Base-by-base conservation (phyloP, 2,329 filamentous ascomycete genomes). In the Calcarisporium arbuscula region DNA sequence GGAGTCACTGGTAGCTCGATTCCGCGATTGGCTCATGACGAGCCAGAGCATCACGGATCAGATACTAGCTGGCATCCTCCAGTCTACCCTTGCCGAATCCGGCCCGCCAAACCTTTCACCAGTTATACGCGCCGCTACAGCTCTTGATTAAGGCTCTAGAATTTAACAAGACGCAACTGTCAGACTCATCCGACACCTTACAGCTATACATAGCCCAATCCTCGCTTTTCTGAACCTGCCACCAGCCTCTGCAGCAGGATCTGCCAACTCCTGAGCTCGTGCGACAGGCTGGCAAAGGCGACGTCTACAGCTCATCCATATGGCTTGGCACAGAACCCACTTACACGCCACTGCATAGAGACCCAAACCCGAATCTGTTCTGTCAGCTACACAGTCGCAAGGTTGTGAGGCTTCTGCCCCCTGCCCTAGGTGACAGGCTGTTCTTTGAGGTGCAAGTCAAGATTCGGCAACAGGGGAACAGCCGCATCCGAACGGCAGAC, bases 361-460 rank as follows among this genome's bases (percentile, higher is more conserved):
- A 98, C 51, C 92, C 92, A 1, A 96, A 96, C 50, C 87, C 87
- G 0, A 98, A 98, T 53, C 50, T 95, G 0, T 95, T 96, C 54
- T 77, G 85, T 29, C 92, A 98, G 58, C 58, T 96, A 10, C 77
- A 76, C 12, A 78, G 85, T 5, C 59, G 53, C 33, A 98, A 98
- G 58, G 55, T 64, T 0, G 66, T 95, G 12, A 71, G 88, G n/a
- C 54, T 95, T 10, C 68, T 90, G 38, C 62, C 68, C 5, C 87
- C 88, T 0, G 51, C 59, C 0, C 51, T 66, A 4, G 92, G 92
- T 1, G 62, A 72, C 30, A 58, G 49, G 1, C 54, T 95, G 3
- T 95, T 88, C 54, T 65, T 54, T 8, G 35, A 57, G 3, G 67
- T 77, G 1, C 68, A 70, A 41, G 49, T 47, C 12, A 42, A 52